Evolutionary conservation across 2,329 filamentous ascomycete genomes (phyloP), one percentile per base, ranked within the genome.

Genomic region (Nakataea oryzae): DNA sequence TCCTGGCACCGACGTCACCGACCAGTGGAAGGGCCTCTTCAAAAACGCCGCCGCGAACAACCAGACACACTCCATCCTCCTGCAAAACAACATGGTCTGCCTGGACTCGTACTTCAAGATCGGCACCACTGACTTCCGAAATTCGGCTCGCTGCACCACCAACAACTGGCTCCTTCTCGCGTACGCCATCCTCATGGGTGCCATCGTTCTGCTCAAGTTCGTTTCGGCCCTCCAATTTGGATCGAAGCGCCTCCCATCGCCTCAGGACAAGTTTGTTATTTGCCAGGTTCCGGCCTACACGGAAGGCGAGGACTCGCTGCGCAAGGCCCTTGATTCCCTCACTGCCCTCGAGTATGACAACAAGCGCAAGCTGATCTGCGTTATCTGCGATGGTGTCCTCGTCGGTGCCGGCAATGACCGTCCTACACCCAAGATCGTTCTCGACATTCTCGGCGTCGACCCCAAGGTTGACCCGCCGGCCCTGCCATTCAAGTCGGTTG

Each of bases 181-280:
- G 3, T 96, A 97, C 71, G 90, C 92, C n/a, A 81, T 96, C 70
- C 79, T 97, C 14, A 79, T 99, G 61, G 91, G 89, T 71, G 65
- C 82, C 1, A 90, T 97, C 64, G 93, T 97, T 66, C 71, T 86
- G 60, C 77, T 90, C 76, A 99, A 97, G 75, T 99, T 99, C 77
- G 74, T 99, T 70, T 87, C 95, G 61, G 95, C 95, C 14, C 81
- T 99, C 55, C 95, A 97, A 70, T 90, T 99, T 64, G 93, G 93
- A 57, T 92, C 92, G 6, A 97, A 97, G 78, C 86, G 90, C 63
- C 87, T 91, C 24, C 95, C 95, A 3, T 83, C 89, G 7, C 89
- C 92, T 50, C 95, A 97, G 74, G 95, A 99, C 75, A 99, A 97
- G 73, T 99, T 99, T 69, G 93, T 99, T 69, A 97, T 99, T 67